Base-by-base conservation (phyloP, 257 asterid species). In the Thymus quinquecostatus region DNA sequence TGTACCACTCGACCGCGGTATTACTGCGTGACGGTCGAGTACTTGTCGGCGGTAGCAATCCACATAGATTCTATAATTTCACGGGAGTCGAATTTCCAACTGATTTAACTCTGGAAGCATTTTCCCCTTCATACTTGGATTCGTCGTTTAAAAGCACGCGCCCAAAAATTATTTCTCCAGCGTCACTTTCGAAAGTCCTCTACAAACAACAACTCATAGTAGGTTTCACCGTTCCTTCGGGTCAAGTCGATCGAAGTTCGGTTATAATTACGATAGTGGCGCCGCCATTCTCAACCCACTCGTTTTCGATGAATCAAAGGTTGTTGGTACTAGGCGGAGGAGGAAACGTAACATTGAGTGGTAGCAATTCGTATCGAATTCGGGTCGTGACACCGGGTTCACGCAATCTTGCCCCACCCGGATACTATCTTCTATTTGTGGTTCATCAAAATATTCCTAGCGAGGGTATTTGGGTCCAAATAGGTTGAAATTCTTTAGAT, bases 301-400 rank as follows among this genome's bases (percentile, higher is more conserved):
- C 89, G 0, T 80, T 80, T 57, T 78, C 87, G 5, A 85, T 85
- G 89, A 85, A 82, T 70, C 89, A 85, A 60, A 75, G 89, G 71
- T 12, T 80, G 8, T 61, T 85, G 72, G 71, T 77, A 1, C 77
- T 85, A 1, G 45, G 30, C 7, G 45, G 75, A 11, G 45, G 75
- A 11, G 76, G 74, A 2, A 34, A 55, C 13, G 75, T 76, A 38
- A 38, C 44, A 38, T 2, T 29, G 12, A 14, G 36, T 1, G 81
- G 21, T 21, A 21, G 79, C 10, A 55, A 1, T 0, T 10, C 56
- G 2, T 75, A 75, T 27, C 79, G 55, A 45, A 34, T 70, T 0
- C 66, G 70, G 77, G 80, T 74, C 10, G 9, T 28, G 29, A 60
- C 72, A 9, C 83, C 84, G 41, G 50, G 14, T 3, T 78, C 87